Conservation (phyloP, 1,284 basidiomycete species). For the Fomes fomentarius region DNA sequence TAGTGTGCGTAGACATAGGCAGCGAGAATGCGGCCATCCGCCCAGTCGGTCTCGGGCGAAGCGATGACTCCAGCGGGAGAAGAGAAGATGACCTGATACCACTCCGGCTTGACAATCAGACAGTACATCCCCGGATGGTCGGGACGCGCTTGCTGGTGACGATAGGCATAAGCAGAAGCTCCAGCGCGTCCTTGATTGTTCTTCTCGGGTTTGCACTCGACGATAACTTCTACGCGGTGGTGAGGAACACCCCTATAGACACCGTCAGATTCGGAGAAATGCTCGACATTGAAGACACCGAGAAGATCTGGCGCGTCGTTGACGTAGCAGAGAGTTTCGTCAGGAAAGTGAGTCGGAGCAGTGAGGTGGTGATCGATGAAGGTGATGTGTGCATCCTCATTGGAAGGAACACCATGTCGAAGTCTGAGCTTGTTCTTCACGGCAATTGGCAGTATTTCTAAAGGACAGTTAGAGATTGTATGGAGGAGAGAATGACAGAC, state of each 20-base stretch:
- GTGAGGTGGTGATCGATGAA: not conserved
- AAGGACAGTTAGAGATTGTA: no score
- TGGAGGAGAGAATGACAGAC: no score
- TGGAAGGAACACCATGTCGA: not conserved
- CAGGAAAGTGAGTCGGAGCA: not conserved
- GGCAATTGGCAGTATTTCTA: no score
- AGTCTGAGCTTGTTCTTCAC: not conserved
- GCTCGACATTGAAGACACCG: not conserved
- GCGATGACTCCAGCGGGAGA: not conserved
- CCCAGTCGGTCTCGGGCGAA: not conserved
- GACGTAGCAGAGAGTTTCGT: not conserved
- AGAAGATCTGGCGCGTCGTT: not conserved
- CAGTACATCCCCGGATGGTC: not conserved
- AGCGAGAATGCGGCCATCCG: not conserved
- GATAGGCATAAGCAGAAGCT: not conserved
- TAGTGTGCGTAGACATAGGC: conserved; percentile 3
- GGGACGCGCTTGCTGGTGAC: not conserved
- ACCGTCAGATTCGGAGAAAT: not conserved
- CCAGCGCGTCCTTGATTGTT: not conserved
- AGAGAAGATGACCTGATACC: conserved; percentile 1
- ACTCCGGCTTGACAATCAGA: not conserved
- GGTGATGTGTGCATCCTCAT: not conserved
- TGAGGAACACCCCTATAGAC: not conserved
- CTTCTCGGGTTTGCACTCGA: not conserved
- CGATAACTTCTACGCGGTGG: not conserved